Base-by-base conservation (phyloP, 2,329 filamentous ascomycete genomes). In the Lojkania enalia region DNA sequence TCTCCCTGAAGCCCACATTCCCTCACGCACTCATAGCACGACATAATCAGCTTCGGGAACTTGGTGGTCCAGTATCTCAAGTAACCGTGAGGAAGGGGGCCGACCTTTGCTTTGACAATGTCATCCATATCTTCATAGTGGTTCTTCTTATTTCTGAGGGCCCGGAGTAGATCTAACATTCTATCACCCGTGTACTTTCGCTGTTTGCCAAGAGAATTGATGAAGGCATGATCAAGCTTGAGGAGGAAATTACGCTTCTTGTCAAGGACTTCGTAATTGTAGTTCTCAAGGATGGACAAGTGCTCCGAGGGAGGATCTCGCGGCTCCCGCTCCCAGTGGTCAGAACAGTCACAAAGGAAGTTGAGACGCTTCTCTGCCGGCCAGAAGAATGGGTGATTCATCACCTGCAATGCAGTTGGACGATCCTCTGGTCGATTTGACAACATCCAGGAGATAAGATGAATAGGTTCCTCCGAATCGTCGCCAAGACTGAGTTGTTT, bases 311-410 rank as follows among this genome's bases (percentile, higher is more conserved):
- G 88, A 0, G 90, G 89, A 36, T 95, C 90, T 20, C 90, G 84
- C 0, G 85, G 83, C 66, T 97, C 92, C 55, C 94, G 89, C 68
- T 99, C 94, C 63, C 96, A 97, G 65, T 95, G 89, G 67, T 99
- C 94, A 0, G 90, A 96, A 6, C 95, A 90, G 54, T 96, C 91
- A 63, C 91, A 96, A n/a, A 99, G 78, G 70, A 99, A 99, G 7
- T 83, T 83, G 5, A 99, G 82, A 6, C 91, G 85, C 66, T 95
- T 94, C 66, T 95, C 92, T 0, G 89, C 74, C 1, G 86, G 77
- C 94, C 94, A 99, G 77, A 99, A 99, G 76, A 97, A 99, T 0
- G 94, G 94, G 60, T 99, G 94, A 1, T 88, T 84, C 77, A 96
- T 83, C 45, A 96, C 87, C 20, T 91, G 84, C 13, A 80, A 77